A percentile compares a stretch with the other conserved stretches of the same genome.
These are phyloP conservation scores for Acmispon strigosus DNA, from an alignment of 306 rosid species.

Conservation along the genomic window DNA sequence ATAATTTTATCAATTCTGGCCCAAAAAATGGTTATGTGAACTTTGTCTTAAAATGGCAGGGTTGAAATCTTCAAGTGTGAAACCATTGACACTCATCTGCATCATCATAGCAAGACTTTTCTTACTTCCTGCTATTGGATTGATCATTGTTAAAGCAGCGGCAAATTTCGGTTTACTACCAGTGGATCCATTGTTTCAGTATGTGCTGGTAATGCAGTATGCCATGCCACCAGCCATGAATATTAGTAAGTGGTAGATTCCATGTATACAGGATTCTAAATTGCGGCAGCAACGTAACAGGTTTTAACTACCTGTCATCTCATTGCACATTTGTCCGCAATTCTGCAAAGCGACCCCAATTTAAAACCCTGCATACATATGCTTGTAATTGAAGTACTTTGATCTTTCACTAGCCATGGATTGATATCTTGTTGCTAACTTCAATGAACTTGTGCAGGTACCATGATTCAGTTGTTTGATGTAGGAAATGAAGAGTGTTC, in stretches of 20 bases:
- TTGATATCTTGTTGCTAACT: not conserved
- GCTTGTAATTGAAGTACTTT: not conserved
- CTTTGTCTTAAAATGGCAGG: slow-evolving; percentile 33
- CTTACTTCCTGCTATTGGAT: slow-evolving; percentile 55
- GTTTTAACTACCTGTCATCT: no score
- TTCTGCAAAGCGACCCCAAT: no score
- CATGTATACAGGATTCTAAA: not conserved
- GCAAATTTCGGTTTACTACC: slow-evolving; percentile 52
- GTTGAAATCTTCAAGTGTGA: slow-evolving; percentile 49
- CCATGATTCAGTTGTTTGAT: slow-evolving; percentile 76
- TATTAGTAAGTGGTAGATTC: slow-evolving; percentile 45
- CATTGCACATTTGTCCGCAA: no score
- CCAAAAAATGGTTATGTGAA: not conserved
- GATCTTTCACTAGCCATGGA: not conserved
- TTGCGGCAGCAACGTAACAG: no score
- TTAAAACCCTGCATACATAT: not conserved
- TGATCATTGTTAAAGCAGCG: slow-evolving; percentile 54
- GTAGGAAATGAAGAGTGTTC: slow-evolving; percentile 92
- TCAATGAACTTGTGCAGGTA: slow-evolving; percentile 38
- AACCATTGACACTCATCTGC: slow-evolving; percentile 28
- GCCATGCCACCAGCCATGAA: slow-evolving; percentile 93
- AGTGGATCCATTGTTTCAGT: slow-evolving; percentile 58
- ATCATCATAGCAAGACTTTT: slow-evolving; percentile 36
- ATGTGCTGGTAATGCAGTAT: slow-evolving; percentile 67
- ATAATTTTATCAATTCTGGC: not conserved